These are phyloP conservation scores for Syzygium jambos DNA, from an alignment of 345 rosid species.

Conservation along the genomic window DNA sequence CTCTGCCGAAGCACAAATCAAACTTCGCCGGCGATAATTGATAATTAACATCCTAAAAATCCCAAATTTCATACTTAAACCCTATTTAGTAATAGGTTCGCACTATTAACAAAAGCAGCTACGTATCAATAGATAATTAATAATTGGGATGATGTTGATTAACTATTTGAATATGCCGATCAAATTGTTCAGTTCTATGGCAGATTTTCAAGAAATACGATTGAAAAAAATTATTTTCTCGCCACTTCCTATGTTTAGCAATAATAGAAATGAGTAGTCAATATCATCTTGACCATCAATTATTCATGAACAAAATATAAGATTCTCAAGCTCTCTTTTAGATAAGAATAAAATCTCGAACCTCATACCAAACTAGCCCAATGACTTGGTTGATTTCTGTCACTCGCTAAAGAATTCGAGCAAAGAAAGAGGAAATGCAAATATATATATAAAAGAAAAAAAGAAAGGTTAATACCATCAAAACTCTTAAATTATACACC, in stretches of 20 bases:
- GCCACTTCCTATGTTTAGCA: not conserved
- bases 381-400: not conserved
- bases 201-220: not conserved
- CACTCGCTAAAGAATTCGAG: not conserved
- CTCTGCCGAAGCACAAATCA: no score
- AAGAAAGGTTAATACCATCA: no score
- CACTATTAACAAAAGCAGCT: not conserved
- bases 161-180: not conserved
- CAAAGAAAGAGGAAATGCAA: no score
- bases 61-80: no score
- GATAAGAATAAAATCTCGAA: not conserved
- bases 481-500: no score
- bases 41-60: no score
- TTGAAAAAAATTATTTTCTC: not conserved
- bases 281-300: not conserved
- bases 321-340: not conserved
- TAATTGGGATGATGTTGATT: not conserved
- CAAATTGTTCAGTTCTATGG: rapidly evolving
- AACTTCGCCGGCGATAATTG: no score
- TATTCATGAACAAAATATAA: not conserved
- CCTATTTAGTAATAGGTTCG: no score
- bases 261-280: not conserved
- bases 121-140: not conserved
- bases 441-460: no score
- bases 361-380: not conserved